A percentile compares a stretch with the other conserved stretches of the same genome.
Conservation (phyloP, 2,329 filamentous ascomycete genomes). For the Penicillium aurantiogriseum region DNA sequence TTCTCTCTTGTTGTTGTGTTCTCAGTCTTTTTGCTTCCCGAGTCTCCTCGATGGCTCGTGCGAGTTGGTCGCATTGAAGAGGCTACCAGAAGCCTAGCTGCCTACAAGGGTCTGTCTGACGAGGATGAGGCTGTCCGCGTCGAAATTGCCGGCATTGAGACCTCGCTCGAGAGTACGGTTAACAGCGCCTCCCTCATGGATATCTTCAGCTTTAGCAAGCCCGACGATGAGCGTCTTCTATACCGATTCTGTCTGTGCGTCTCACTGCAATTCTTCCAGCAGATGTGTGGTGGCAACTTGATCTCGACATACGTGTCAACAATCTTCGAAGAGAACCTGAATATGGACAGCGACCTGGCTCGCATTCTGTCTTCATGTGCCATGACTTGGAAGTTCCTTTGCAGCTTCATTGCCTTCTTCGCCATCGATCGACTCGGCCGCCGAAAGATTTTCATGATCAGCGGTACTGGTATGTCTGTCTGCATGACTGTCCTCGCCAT, state of each 20-base stretch:
- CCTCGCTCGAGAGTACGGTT: slow-evolving; percentile 45
- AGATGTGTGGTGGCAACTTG: slow-evolving; percentile 25
- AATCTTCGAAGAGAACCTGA: slow-evolving; percentile 24
- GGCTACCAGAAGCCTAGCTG: slow-evolving; percentile 29
- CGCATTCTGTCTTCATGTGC: slow-evolving; percentile 49
- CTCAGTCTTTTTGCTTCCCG: slow-evolving; percentile 23
- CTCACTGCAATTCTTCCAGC: slow-evolving; percentile 23
- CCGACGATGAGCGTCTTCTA: slow-evolving; percentile 39
- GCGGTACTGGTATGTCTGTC: slow-evolving; percentile 52
- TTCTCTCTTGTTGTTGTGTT: slow-evolving; percentile 24
- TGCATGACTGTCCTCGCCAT: slow-evolving; percentile 56
- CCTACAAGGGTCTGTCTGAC: slow-evolving; percentile 45
- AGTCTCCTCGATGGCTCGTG: slow-evolving; percentile 30
- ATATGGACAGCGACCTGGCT: slow-evolving; percentile 23
- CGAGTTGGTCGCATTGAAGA: slow-evolving; percentile 39
- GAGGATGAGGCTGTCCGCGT: slow-evolving; percentile 43
- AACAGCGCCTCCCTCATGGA: slow-evolving; percentile 51
- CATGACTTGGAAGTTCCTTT: slow-evolving; percentile 58
- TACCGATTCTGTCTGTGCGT: slow-evolving; percentile 24
- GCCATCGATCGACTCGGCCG: slow-evolving; percentile 54
- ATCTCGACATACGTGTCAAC: slow-evolving; percentile 24
- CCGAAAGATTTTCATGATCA: slow-evolving; percentile 55
- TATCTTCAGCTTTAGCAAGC: slow-evolving; percentile 52
- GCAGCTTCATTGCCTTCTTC: slow-evolving; percentile 52
- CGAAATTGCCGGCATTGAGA: slow-evolving; percentile 51